Base-by-base conservation (phyloP, 176 grass and related monocot species). In the Pontederia crassipes region DNA sequence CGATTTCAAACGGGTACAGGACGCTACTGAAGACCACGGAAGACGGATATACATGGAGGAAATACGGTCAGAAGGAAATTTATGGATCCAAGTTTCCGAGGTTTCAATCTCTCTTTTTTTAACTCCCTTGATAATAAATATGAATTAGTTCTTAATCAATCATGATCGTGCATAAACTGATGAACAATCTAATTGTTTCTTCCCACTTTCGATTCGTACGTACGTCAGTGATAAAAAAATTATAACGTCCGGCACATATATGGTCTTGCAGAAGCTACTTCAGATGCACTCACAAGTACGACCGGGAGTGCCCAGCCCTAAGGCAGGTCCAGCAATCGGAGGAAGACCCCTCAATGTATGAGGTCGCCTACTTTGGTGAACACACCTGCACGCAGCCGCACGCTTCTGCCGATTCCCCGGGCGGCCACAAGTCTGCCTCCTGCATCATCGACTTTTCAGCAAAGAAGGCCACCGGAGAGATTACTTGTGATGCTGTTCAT, bases 41-140 rank as follows among this genome's bases (percentile, higher is more conserved):
- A 0, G 92, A 97, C 55, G 81, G 81, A 3, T 74, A 88, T 13
- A 32, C 70, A 11, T 97, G 92, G 92, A 71, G 92, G 14, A 91
- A 97, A 72, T 97, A 91, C 28, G 92, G 87, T 35, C 92, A 88
- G 78, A 97, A 97, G 61, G 68, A 75, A 1, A 91, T 91, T 45
- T 79, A 82, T 24, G 76, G 78, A 24, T 74, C 81, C 17, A 4
- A 26, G 1, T 9, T 85, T 12, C 72, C 64, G 50, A 87, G 77
- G 86, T 69, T 11, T 7, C 32, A 49, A 49, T 45, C 11, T n/a
- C 2, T 14, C 20, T 24, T 24, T 24, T 24, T 24, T 24, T 24
- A 24, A 24, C 20, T 24, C 10, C 24, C 16, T 32, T 40, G 14
- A 48, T 64, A 18, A 14, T 11, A 28, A 10, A 9, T 20, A 17